Percentiles rank a stretch among this genome's conserved stretches.
phyloP scores from a whole-genome alignment of 306 rosid species.

The Castanea mollissima region DNA sequence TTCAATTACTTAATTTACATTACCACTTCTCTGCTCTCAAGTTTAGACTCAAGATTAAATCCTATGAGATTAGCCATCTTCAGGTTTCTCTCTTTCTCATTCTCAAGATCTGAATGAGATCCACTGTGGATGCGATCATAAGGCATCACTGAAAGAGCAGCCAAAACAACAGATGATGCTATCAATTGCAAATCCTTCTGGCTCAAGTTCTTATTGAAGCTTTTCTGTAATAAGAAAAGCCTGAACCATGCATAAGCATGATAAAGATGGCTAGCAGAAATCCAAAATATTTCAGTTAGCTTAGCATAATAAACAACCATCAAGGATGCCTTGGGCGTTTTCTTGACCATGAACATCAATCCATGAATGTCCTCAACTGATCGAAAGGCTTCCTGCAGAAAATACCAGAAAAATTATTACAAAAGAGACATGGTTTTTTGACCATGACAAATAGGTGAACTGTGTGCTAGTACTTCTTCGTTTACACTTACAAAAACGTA shows the following conservation, averaged over 20 bases:
- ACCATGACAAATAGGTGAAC: background rate
- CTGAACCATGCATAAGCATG: slow-evolving; percentile 97
- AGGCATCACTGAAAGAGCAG: slow-evolving; percentile 90
- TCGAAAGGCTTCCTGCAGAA: slow-evolving; percentile 93
- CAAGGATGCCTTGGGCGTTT: slow-evolving; percentile 90
- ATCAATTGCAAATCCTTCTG: slow-evolving; percentile 95
- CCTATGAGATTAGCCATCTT: slow-evolving; percentile 92
- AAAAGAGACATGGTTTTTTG: background rate
- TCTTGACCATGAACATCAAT: slow-evolving; percentile 96
- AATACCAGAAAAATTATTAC: background rate
- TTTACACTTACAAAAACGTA: background rate
- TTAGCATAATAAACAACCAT: slow-evolving; percentile 95
- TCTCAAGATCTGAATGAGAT: slow-evolving; percentile 83
- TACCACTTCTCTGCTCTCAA: slow-evolving; percentile 94
- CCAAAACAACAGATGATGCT: slow-evolving; percentile 96
- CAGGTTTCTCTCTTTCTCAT: slow-evolving; percentile 85
- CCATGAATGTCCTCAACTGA: slow-evolving; percentile 96
- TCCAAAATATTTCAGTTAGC: slow-evolving; percentile 89
- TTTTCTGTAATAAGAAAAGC: slow-evolving; percentile 85
- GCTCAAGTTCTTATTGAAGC: slow-evolving; percentile 87
- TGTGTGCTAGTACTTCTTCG: background rate
- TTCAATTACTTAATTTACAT: slow-evolving; percentile 7
- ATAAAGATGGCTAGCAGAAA: slow-evolving; percentile 78
- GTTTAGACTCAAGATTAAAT: slow-evolving; percentile 78
- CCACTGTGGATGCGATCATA: slow-evolving; percentile 66